phyloP scores from a whole-genome alignment of 768 basidiomycete species.

The Mycena galopus region DNA sequence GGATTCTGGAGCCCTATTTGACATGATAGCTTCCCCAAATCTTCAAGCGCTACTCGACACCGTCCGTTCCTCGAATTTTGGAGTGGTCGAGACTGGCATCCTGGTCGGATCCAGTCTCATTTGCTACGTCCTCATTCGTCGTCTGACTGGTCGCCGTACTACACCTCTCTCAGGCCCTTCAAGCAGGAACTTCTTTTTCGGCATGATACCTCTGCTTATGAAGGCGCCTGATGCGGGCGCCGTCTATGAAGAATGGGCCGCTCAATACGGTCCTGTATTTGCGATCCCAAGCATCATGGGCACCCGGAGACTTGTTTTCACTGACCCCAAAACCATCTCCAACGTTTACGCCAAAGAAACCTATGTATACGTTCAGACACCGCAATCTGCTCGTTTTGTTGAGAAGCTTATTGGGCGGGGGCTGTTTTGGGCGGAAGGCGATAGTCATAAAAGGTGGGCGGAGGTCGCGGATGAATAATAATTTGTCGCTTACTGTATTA shows the following conservation, averaged over 20 bases:
- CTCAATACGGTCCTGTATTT: constrained; percentile 62
- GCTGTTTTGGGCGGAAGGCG: constrained; percentile 52
- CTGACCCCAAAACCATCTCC: constrained; percentile 51
- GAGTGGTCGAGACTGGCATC: too few species aligned
- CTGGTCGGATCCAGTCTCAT: background rate
- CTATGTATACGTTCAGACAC: constrained; percentile 52
- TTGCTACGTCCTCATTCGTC: background rate
- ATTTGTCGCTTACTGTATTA: background rate
- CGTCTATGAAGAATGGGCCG: constrained; percentile 61
- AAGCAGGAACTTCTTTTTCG: constrained; percentile 57
- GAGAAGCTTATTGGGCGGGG: constrained; percentile 43
- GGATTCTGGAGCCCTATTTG: too few species aligned
- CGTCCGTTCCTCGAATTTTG: background rate
- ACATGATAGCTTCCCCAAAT: background rate
- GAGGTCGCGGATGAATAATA: too few species aligned
- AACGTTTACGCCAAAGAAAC: constrained; percentile 67
- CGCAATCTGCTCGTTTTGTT: constrained; percentile 46
- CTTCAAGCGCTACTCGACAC: background rate
- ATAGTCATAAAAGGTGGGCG: constrained; percentile 49
- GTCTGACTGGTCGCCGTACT: background rate
- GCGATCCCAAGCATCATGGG: constrained; percentile 55
- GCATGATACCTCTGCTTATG: constrained; percentile 48
- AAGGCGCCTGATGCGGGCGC: constrained; percentile 45
- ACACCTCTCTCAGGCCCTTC: constrained; percentile 60
- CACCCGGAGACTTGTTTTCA: constrained; percentile 44